A percentile compares a stretch with the other conserved stretches of the same genome.
Evolutionary conservation across 495 filamentous ascomycete species (phyloP).

Genomic region (Penicillium angulare): DNA sequence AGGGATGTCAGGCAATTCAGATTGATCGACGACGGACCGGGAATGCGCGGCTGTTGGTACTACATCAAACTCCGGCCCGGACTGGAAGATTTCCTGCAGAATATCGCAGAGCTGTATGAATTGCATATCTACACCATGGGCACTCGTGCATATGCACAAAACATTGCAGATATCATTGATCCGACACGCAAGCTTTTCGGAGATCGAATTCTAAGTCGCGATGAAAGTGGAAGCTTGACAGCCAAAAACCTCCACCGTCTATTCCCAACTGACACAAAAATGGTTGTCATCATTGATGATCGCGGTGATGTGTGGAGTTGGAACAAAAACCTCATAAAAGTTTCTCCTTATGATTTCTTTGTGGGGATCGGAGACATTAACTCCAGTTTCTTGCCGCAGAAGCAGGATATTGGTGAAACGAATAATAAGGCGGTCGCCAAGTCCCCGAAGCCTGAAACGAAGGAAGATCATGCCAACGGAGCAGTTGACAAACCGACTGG

Average conservation of each 20-base stretch:
- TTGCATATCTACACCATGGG: conserved; percentile 99
- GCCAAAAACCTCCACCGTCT: conserved; percentile 87
- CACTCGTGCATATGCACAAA: conserved; percentile 87
- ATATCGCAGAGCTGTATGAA: conserved; percentile 80
- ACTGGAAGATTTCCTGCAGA: conserved; percentile 76
- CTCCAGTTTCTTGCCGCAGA: conserved; percentile 91
- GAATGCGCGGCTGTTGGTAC: conserved; percentile 78
- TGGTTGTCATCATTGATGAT: conserved; percentile 99
- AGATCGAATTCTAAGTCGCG: conserved; percentile 89
- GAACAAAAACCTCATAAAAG: conserved; percentile 90
- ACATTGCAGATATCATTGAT: conserved; percentile 91
- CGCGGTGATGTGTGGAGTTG: conserved; percentile 98
- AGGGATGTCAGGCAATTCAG: conserved; percentile 86
- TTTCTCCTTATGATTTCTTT: conserved; percentile 94
- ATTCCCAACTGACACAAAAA: conserved; percentile 96
- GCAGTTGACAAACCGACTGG: conserved; percentile 26
- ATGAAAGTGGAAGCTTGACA: conserved; percentile 90
- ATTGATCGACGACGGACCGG: conserved; percentile 77
- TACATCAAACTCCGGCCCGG: conserved; percentile 98
- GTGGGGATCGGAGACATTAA: conserved; percentile 99
- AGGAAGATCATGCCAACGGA: conserved; percentile 39
- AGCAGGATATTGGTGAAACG: conserved; percentile 64
- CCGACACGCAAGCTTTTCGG: conserved; percentile 87
- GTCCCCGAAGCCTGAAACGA: conserved; percentile 6
- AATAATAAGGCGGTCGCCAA: conserved; percentile 19